Evolutionary conservation across 306 rosid species (phyloP), one percentile per base, ranked within the genome.

Genomic region (Chamaecrista fasciculata): DNA sequence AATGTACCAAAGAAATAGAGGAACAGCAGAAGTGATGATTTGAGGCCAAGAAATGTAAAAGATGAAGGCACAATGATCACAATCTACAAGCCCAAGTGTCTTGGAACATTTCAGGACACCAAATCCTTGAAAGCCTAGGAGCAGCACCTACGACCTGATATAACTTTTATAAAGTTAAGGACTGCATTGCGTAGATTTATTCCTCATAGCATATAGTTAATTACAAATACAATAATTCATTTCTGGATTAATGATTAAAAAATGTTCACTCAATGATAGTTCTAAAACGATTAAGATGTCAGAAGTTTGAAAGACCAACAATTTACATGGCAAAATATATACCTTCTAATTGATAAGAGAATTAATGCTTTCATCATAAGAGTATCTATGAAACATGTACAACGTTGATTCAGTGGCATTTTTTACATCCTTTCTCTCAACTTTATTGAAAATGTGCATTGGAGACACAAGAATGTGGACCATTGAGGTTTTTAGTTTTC

Each of bases 141-240:
- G 69, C 29, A 58, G 68, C 58, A 65, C 21, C 67, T 50, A 43
- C 69, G 25, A 69, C 77, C 79, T 73, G 79, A 58, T 33, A 58
- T 23, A 63, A 64, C 36, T 63, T 33, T 70, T 70, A 74, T 20
- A 39, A 50, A 74, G 78, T 74, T 78, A 73, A 48, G 62, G 75
- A 59, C n/a, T 59, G 72, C 70, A 70, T 9, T 25, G 29, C 73
- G 71, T 34, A 47, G 24, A 58, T 70, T 71, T 58, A 64, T 58
- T 52, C 31, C 63, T 68, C 51, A 58, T 64, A 62, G 50, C 74
- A 53, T 19, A 62, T 5, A 60, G 47, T 64, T 63, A 63, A 36
- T 33, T 39, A 51, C 16, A 29, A 24, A 73, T 58, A 65, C 42
- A 9, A 43, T 24, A 51, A 40, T 58, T 62, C 37, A 29, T 64